These are phyloP conservation scores for Oryza rufipogon DNA, from an alignment of 176 grass and related monocot genomes.

Conservation along the genomic window DNA sequence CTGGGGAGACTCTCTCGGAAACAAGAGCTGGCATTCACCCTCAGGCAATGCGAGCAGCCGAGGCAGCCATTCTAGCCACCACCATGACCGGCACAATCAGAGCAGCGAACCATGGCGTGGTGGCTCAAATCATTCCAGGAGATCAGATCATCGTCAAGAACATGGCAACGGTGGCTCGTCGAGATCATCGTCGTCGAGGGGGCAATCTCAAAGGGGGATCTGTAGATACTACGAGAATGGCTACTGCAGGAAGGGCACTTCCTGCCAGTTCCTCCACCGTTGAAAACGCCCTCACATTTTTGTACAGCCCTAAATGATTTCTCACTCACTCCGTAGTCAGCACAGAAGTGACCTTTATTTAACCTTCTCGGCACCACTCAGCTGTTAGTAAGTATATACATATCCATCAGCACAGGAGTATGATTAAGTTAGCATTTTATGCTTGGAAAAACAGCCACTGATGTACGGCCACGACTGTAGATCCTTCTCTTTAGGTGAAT, in stretches of 20 bases:
- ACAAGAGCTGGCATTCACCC: constrained; percentile 52
- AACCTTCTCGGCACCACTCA: neutral
- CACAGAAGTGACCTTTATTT: constrained; percentile 38
- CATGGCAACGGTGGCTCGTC: constrained; percentile 55
- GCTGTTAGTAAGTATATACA: constrained; percentile 39
- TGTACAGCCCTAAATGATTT: constrained; percentile 52
- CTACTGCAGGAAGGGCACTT: constrained; percentile 72
- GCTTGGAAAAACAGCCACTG: constrained; percentile 13
- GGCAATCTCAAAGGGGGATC: constrained; percentile 54
- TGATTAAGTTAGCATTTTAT: constrained; percentile 33
- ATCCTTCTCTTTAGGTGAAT: constrained; percentile 6
- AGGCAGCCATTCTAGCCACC: constrained; percentile 48
- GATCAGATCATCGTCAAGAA: constrained; percentile 49
- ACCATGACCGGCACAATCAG: constrained; percentile 39
- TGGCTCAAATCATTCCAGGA: constrained; percentile 46
- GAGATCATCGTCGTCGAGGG: constrained; percentile 52
- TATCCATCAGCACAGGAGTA: constrained; percentile 29
- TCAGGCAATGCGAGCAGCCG: constrained; percentile 46
- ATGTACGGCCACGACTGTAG: constrained; percentile 2
- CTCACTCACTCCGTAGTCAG: constrained; percentile 29
- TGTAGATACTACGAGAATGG: constrained; percentile 93
- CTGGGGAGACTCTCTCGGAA: constrained; percentile 59
- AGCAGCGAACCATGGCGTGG: constrained; percentile 34
- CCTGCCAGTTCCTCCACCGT: constrained; percentile 77
- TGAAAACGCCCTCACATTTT: constrained; percentile 52